Percentiles rank a stretch among this genome's conserved stretches.
phyloP scores from a whole-genome alignment of 2,329 filamentous ascomycete genomes.

The Acrodontium crateriforme region DNA sequence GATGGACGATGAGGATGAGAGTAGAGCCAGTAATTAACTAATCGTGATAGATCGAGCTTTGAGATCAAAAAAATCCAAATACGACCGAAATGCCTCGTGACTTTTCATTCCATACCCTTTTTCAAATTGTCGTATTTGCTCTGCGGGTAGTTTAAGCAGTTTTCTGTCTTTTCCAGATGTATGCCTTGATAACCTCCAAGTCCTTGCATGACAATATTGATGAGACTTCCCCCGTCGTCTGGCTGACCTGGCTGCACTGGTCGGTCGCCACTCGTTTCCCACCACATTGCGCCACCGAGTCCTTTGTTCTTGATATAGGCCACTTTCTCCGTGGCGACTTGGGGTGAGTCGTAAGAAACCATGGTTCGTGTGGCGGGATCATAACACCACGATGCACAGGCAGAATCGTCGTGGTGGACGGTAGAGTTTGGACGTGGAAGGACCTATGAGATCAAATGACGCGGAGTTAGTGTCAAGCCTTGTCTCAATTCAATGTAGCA shows the following conservation, averaged over 20 bases:
- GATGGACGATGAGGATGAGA: too few species aligned
- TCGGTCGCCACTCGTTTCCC: conserved; percentile 75
- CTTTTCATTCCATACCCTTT: conserved; percentile 30
- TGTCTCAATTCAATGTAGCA: too few species aligned
- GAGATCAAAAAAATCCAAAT: too few species aligned
- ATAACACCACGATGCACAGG: conserved; percentile 67
- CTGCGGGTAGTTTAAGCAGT: conserved; percentile 37
- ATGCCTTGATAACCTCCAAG: conserved; percentile 26
- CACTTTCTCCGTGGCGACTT: conserved; percentile 55
- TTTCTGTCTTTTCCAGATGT: conserved; percentile 33
- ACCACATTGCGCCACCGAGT: conserved; percentile 92
- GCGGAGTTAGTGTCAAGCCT: too few species aligned
- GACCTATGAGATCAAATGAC: conserved; percentile 27
- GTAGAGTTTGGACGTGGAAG: conserved; percentile 55
- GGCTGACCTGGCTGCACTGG: conserved; percentile 26
- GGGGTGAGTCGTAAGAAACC: conserved; percentile 61
- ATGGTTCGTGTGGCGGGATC: conserved; percentile 48
- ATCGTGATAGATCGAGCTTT: too few species aligned
- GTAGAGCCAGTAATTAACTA: too few species aligned
- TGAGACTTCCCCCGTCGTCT: too few species aligned
- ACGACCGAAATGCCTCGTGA: too few species aligned
- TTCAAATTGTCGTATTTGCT: conserved; percentile 41
- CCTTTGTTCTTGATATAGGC: conserved; percentile 51
- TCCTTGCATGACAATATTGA: conserved; percentile 26
- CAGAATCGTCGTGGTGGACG: conserved; percentile 49